Evolutionary conservation across 345 rosid species (phyloP).

Genomic region (Populus pruinosa): DNA sequence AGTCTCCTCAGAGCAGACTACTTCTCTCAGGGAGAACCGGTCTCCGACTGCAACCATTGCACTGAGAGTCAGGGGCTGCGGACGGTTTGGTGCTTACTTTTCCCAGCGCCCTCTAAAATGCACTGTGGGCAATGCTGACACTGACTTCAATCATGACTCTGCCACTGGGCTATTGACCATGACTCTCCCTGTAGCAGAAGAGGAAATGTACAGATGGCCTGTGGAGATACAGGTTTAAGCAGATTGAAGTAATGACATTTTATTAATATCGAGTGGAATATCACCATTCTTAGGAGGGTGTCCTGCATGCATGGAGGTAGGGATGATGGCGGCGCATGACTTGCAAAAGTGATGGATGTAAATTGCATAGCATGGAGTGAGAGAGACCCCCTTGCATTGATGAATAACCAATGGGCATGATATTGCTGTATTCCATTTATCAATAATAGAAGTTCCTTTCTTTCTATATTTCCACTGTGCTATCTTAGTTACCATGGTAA

Average conservation of each 20-base stretch:
- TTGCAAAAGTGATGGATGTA: not conserved
- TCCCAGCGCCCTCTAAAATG: slow-evolving; percentile 72
- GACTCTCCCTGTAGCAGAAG: slow-evolving; percentile 51
- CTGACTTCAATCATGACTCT: slow-evolving; percentile 47
- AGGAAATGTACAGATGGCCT: slow-evolving; percentile 86
- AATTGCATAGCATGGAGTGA: not conserved
- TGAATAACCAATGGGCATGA: not conserved
- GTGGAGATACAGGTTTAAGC: slow-evolving; percentile 60
- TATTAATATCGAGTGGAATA: not conserved
- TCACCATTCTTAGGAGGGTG: not conserved
- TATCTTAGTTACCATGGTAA: not conserved
- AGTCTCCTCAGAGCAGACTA: slow-evolving; percentile 38
- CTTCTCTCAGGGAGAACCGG: slow-evolving; percentile 41
- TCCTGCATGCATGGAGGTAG: not conserved
- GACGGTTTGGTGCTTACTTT: slow-evolving; percentile 66
- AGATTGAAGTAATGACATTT: not conserved
- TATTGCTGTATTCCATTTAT: not conserved
- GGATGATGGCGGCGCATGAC: not conserved
- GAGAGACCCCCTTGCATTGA: not conserved
- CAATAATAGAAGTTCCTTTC: not conserved
- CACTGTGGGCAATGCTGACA: slow-evolving; percentile 45
- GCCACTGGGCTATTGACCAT: slow-evolving; percentile 58
- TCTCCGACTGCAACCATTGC: slow-evolving; percentile 47
- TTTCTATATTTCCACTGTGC: too few relatives aligned
- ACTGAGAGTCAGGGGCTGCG: slow-evolving; percentile 69